Percentiles rank a stretch among this genome's conserved stretches.
These are phyloP conservation scores for Epichloe typhina DNA, from an alignment of 2,329 filamentous ascomycete genomes.

Conservation along the genomic window DNA sequence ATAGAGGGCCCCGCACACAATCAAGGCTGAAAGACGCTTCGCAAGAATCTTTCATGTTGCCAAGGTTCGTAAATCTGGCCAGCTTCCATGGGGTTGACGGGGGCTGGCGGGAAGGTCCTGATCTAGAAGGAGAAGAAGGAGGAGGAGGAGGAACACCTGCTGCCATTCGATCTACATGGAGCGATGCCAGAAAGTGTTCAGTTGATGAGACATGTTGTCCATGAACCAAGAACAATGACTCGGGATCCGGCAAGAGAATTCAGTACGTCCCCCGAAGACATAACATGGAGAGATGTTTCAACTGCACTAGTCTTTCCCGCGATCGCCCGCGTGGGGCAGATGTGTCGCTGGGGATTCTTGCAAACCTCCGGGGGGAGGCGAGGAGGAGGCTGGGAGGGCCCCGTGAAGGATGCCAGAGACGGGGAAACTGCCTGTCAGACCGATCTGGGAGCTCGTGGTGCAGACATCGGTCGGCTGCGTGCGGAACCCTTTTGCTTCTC, in stretches of 20 bases:
- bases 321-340: not conserved
- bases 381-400: not conserved
- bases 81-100: slow-evolving; percentile 59
- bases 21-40: slow-evolving; percentile 56
- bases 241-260: not conserved
- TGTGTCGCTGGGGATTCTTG: not conserved
- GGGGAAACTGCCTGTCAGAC: not conserved
- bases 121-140: too few relatives aligned
- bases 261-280: too few relatives aligned
- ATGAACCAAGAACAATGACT: not conserved
- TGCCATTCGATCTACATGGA: too few relatives aligned
- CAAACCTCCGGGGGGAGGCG: not conserved
- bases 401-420: not conserved
- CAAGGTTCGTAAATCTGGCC: slow-evolving; percentile 61
- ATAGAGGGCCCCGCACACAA: slow-evolving; percentile 52
- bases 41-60: slow-evolving; percentile 52
- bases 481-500: too few relatives aligned
- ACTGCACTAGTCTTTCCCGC: too few relatives aligned
- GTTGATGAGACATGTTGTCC: not conserved
- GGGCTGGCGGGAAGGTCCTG: too few relatives aligned
- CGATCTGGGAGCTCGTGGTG: too few relatives aligned
- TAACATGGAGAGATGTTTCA: too few relatives aligned
- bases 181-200: too few relatives aligned
- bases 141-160: too few relatives aligned
- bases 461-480: too few relatives aligned